Evolutionary conservation across 179 eudicot genomes (phyloP).

Genomic region (Silene vulgaris): DNA sequence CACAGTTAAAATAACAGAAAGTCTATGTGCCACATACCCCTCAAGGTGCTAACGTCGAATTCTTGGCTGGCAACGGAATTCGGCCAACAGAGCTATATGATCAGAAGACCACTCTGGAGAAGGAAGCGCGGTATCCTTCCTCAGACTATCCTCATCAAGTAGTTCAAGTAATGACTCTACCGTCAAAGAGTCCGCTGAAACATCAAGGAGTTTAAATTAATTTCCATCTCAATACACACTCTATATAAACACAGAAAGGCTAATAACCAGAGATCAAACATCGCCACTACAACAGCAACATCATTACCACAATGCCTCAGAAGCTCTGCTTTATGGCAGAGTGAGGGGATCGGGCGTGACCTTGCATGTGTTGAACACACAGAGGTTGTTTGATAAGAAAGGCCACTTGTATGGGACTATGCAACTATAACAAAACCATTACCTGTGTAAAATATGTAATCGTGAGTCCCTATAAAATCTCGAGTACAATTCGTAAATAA

Average conservation of each 20-base stretch:
- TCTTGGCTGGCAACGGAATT: slow-evolving; percentile 89
- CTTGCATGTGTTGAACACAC: neutral
- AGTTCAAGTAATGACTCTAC: slow-evolving; percentile 93
- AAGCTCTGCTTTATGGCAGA: too few relatives aligned
- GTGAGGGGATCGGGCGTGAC: too few relatives aligned
- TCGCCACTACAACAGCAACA: too few relatives aligned
- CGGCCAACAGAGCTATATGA: slow-evolving; percentile 94
- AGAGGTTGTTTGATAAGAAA: neutral
- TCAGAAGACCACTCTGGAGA: slow-evolving; percentile 99
- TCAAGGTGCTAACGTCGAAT: slow-evolving; percentile 50
- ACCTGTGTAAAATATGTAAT: slow-evolving; percentile 94
- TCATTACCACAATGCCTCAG: too few relatives aligned
- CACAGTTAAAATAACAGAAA: neutral
- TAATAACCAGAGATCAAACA: neutral
- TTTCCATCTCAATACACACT: neutral
- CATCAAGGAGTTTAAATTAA: slow-evolving; percentile 4
- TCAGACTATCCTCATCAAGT: slow-evolving; percentile 87
- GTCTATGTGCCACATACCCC: slow-evolving; percentile 15
- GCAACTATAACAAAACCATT: slow-evolving; percentile 4
- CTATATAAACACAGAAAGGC: neutral
- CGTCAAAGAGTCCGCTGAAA: slow-evolving; percentile 87
- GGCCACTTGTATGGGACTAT: neutral
- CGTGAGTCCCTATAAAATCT: slow-evolving; percentile 88
- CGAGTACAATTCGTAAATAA: slow-evolving; percentile 88
- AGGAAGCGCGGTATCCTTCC: slow-evolving; percentile 98